Conservation (phyloP, 495 filamentous ascomycete genomes). For the Symbiotaphrina buchneri region DNA sequence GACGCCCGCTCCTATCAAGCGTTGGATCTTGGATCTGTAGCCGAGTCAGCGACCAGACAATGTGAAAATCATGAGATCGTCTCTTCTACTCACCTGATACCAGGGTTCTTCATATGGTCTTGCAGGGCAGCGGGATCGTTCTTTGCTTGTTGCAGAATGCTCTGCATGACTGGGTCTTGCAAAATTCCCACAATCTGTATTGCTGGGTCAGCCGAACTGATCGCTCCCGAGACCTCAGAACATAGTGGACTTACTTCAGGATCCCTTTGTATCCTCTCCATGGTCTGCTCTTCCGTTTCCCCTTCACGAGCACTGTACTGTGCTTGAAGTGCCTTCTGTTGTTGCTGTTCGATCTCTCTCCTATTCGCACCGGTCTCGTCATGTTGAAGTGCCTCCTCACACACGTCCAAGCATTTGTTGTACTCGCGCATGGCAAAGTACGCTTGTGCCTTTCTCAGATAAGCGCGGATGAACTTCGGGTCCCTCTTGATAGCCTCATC, state of each 20-base stretch:
- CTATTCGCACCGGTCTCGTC: conserved; percentile 58
- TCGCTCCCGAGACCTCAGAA: conserved; percentile 2
- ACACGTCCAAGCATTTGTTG: conserved; percentile 77
- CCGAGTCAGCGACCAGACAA: too few species aligned
- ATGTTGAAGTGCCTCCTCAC: conserved; percentile 53
- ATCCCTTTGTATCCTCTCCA: conserved; percentile 75
- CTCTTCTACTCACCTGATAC: too few species aligned
- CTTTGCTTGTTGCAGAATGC: conserved; percentile 91
- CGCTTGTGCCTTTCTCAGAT: conserved; percentile 84
- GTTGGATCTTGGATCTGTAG: conserved; percentile 59
- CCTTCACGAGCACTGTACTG: conserved; percentile 79
- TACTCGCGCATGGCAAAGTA: conserved; percentile 94
- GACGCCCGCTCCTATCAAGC: conserved; percentile 77
- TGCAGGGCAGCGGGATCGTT: conserved; percentile 74
- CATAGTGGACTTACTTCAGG: conserved; percentile 45
- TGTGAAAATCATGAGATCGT: too few species aligned
- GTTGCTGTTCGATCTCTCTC: conserved; percentile 80
- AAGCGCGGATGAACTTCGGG: conserved; percentile 81
- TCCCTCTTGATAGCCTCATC: conserved; percentile 73
- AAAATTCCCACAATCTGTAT: conserved; percentile 69
- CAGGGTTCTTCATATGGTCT: conserved; percentile 89
- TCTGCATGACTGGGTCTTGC: conserved; percentile 92
- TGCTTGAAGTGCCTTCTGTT: conserved; percentile 79
- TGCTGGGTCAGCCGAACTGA: conserved; percentile 13
- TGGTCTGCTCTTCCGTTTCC: conserved; percentile 92